A percentile compares a stretch with the other conserved stretches of the same genome.
phyloP scores from a whole-genome alignment of 202 grass and related monocot genomes.

The Brachypodium distachyon region DNA sequence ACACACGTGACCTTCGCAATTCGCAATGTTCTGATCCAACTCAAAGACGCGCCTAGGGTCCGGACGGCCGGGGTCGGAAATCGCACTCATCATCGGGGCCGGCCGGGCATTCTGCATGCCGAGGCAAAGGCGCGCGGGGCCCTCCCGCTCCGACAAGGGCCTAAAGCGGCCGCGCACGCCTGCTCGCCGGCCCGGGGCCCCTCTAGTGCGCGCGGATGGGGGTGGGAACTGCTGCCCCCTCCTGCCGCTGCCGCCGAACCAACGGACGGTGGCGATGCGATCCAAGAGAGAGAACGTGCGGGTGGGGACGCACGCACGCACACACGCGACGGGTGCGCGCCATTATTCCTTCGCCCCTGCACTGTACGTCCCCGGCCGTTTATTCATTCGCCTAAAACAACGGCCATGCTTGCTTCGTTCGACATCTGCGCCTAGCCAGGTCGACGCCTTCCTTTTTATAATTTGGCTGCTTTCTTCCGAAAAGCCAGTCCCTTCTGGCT shows the following conservation, averaged over 20 bases:
- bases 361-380: no score
- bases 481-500: not conserved
- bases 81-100: constrained; percentile 11
- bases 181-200: not conserved
- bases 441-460: no score
- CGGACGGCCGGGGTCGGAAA: not conserved
- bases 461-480: not conserved
- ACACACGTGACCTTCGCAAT: not conserved
- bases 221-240: not conserved
- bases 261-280: not conserved
- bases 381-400: constrained; percentile 26
- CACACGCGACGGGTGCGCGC: constrained; percentile 17
- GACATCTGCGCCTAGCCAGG: not conserved
- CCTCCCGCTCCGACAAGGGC: constrained; percentile 24
- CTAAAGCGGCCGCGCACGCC: constrained; percentile 48
- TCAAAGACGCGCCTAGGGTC: no score
- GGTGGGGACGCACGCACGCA: constrained; percentile 26
- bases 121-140: not conserved
- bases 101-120: no score
- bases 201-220: constrained; percentile 27
- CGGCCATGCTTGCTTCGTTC: not conserved
- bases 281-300: not conserved
- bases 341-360: constrained; percentile 24
- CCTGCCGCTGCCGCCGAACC: not conserved
- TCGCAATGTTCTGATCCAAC: not conserved